Evolutionary conservation across 306 rosid genomes (phyloP).

Genomic region (Abrus pulchellus): DNA sequence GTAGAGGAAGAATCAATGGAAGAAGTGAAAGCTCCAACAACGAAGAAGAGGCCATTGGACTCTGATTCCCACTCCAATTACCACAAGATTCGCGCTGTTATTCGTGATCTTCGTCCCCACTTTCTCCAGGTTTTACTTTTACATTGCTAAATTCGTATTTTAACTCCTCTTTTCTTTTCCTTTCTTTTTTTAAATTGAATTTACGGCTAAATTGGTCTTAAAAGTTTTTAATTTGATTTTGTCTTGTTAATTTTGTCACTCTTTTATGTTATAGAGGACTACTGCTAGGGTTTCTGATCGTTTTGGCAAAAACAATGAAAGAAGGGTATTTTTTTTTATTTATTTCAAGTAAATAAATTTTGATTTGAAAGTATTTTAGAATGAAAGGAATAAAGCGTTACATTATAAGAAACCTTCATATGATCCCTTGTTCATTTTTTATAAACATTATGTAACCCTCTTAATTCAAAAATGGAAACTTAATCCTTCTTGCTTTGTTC

Average conservation of each 20-base stretch:
- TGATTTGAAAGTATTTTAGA: neutral
- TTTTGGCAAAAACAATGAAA: neutral
- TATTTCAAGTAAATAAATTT: neutral
- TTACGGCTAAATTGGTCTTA: slow-evolving; percentile 19
- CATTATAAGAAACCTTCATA: neutral
- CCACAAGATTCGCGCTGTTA: slow-evolving; percentile 71
- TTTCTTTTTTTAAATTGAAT: neutral
- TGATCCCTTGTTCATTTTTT: too few species aligned
- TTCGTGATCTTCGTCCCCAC: slow-evolving; percentile 83
- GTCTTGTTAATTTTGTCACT: neutral
- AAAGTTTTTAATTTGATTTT: neutral
- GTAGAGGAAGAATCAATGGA: slow-evolving; percentile 20
- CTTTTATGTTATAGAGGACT: neutral
- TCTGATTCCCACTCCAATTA: slow-evolving; percentile 49
- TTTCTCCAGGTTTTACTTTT: slow-evolving; percentile 65
- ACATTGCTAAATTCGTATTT: neutral
- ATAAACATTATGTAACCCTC: neutral
- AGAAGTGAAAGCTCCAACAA: slow-evolving; percentile 44
- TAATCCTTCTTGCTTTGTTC: too few species aligned
- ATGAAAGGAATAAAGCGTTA: neutral
- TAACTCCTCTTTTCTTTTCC: neutral
- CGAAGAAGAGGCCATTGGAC: slow-evolving; percentile 67
- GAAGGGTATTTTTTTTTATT: neutral
- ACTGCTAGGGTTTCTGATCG: slow-evolving; percentile 15
- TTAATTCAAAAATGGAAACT: neutral